Conservation (phyloP, 495 filamentous ascomycete genomes). For the Podospora pseudocomata region DNA sequence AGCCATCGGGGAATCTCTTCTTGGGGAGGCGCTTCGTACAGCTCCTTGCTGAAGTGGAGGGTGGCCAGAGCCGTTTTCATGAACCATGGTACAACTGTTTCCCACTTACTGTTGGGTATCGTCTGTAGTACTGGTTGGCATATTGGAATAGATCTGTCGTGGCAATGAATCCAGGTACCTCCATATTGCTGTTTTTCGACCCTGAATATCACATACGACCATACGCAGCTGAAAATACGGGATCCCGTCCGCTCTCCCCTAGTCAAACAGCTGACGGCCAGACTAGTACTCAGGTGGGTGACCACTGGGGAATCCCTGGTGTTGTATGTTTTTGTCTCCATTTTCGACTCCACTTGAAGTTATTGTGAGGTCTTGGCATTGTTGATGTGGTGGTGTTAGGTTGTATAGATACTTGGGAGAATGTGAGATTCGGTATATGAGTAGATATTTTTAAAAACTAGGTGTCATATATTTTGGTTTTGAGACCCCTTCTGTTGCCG, state of each 20-base stretch:
- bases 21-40: background rate
- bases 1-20: background rate
- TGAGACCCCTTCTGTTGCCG: no score
- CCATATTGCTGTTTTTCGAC: background rate
- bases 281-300: constrained; percentile 6
- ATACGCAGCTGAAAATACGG: constrained; percentile 21
- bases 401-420: no score
- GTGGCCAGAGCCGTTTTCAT: background rate
- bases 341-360: background rate
- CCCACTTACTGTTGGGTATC: no score
- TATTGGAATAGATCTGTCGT: background rate
- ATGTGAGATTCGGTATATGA: no score
- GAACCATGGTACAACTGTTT: background rate
- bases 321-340: constrained; percentile 1
- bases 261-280: constrained; percentile 28
- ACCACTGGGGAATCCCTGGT: constrained; percentile 7
- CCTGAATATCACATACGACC: background rate
- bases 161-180: background rate
- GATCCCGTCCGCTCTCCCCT: constrained; percentile 53
- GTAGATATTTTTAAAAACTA: no score
- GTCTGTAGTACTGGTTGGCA: background rate
- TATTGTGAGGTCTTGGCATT: background rate
- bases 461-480: no score
- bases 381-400: no score
- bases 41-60: background rate